Evolutionary conservation across 2,329 filamentous ascomycete genomes (phyloP).

Genomic region (Hypoxylon sp.): DNA sequence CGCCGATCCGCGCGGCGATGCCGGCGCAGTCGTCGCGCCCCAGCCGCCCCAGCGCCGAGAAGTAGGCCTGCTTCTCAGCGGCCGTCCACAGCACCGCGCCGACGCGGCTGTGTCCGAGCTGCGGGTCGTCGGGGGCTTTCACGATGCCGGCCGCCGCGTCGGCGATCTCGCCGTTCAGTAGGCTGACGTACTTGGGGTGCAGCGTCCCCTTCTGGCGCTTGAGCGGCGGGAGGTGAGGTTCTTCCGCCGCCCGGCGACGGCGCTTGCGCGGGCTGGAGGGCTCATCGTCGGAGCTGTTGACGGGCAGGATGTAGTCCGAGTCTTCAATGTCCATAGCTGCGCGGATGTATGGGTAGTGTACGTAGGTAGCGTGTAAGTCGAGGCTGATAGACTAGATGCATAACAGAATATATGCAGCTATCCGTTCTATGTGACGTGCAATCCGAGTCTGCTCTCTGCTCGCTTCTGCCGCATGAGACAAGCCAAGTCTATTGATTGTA

Average conservation of each 20-base stretch:
- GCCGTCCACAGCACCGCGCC: conserved; percentile 75
- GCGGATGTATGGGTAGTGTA: neutral
- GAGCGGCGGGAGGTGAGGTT: conserved; percentile 47
- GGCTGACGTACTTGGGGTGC: conserved; percentile 56
- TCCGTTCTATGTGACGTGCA: conserved; percentile 6
- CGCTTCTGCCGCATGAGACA: neutral
- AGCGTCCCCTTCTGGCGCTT: conserved; percentile 56
- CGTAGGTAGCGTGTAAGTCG: neutral
- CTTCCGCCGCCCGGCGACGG: conserved; percentile 29
- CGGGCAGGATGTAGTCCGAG: conserved; percentile 3
- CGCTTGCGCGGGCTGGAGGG: conserved; percentile 18
- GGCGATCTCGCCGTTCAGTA: conserved; percentile 66
- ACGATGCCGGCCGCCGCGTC: conserved; percentile 55
- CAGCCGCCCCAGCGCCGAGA: conserved; percentile 67
- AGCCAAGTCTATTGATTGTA: neutral
- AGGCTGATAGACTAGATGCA: neutral
- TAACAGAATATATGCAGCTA: conserved; percentile 35
- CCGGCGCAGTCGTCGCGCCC: conserved; percentile 68
- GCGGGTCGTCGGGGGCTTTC: conserved; percentile 39
- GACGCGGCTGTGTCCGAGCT: conserved; percentile 62
- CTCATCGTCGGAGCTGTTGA: conserved; percentile 18
- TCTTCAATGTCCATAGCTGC: conserved; percentile 29
- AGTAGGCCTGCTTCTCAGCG: conserved; percentile 75
- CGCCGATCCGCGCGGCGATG: conserved; percentile 69
- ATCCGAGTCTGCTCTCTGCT: neutral